phyloP scores from a whole-genome alignment of 805 yeast species.

The Saccharomycopsis selenospora region DNA sequence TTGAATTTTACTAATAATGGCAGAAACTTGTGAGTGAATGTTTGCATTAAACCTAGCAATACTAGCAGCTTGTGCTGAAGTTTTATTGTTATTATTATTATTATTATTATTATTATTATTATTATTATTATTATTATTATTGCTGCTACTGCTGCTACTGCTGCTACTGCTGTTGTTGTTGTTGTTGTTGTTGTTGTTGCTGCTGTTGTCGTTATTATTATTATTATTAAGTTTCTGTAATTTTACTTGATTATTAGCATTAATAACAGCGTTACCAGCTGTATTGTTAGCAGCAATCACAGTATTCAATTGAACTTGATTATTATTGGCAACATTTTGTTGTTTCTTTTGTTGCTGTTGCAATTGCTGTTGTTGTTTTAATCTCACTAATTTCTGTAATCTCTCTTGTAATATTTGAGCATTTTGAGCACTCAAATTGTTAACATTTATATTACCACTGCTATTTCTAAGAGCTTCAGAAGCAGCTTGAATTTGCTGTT shows the following conservation, averaged over 20 bases:
- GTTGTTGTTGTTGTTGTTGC: constrained; percentile 11
- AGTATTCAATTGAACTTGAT: too few species aligned
- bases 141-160: neutral
- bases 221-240: too few species aligned
- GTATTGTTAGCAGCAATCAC: too few species aligned
- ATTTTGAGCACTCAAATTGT: neutral
- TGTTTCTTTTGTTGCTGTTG: constrained; percentile 8
- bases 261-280: too few species aligned
- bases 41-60: neutral
- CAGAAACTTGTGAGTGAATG: constrained; percentile 50
- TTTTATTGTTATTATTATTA: too few species aligned
- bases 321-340: neutral
- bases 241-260: too few species aligned
- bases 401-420: neutral
- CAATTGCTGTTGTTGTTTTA: constrained; percentile 7
- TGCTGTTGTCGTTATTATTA: too few species aligned
- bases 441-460: neutral
- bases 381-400: neutral
- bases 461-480: neutral
- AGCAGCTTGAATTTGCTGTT: constrained; percentile 1
- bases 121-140: too few species aligned
- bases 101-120: too few species aligned
- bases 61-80: neutral
- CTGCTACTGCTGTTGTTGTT: neutral
- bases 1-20: constrained; percentile 57